These are phyloP conservation scores for Drechmeria coniospora DNA, from an alignment of 2,329 filamentous ascomycete genomes.

Conservation along the genomic window DNA sequence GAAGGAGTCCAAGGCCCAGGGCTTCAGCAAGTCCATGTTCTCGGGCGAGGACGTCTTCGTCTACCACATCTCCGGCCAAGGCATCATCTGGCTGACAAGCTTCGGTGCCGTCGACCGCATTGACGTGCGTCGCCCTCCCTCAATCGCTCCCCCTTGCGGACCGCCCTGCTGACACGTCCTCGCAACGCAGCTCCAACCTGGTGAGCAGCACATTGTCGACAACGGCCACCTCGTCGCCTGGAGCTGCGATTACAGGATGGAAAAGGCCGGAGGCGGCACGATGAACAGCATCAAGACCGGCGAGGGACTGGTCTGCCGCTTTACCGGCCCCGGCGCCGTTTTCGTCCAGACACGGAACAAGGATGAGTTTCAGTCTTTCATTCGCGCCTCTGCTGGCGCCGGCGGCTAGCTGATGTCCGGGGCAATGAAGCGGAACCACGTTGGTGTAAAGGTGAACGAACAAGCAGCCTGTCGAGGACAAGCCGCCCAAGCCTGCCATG, in stretches of 20 bases:
- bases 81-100: constrained; percentile 8
- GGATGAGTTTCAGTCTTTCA: constrained; percentile 4
- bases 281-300: constrained; percentile 8
- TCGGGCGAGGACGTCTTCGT: constrained; percentile 9
- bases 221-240: constrained; percentile 10
- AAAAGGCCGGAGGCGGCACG: constrained; percentile 8
- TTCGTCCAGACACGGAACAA: constrained; percentile 8
- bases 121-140: constrained; percentile 5
- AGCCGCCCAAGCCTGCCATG: too few relatives aligned
- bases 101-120: constrained; percentile 9
- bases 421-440: background rate
- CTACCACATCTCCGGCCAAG: constrained; percentile 6
- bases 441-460: too few relatives aligned
- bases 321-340: constrained; percentile 7
- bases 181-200: constrained; percentile 6
- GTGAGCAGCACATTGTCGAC: constrained; percentile 9
- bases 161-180: too few relatives aligned
- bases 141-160: too few relatives aligned
- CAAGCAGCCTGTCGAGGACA: too few relatives aligned
- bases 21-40: constrained; percentile 8
- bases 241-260: constrained; percentile 9
- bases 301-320: constrained; percentile 9
- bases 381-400: background rate
- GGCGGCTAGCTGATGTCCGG: background rate
- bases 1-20: constrained; percentile 8